Evolutionary conservation across 2,329 filamentous ascomycete genomes (phyloP), one percentile per base, ranked within the genome.

Genomic region (Coniella lustricola): DNA sequence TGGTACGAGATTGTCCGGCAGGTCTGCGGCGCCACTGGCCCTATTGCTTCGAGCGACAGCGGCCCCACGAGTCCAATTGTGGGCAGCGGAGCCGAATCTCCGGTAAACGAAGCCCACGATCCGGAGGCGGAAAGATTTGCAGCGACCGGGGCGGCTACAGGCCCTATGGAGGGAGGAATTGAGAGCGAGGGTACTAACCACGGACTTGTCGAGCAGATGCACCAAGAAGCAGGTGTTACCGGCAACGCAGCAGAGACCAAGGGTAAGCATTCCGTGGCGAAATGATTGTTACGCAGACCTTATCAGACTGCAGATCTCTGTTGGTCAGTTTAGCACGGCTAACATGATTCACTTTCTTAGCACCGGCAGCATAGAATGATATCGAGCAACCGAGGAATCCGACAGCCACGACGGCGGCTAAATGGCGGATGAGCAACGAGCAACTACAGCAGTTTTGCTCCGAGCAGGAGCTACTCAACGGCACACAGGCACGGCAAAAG

Each of bases 1-100:
- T 97, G 91, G 91, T 90, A 82, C 67, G 77, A 84, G 31, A 72
- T 88, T 55, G 85, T 96, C 60, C 70, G 74, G 39, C 67, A 72
- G 49, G 76, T 80, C 8, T 79, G 79, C 22, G 82, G 81, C 44
- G 67, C 73, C 5, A 69, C 69, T 1, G 44, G 42, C 22, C 20
- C 50, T 2, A 32, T 22, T 22, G 29, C n/a, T 16, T 22, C 44
- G 14, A 22, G 31, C 29, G 39, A 32, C 29, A 53, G 51, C 39
- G 35, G 70, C 67, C 1, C 61, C 68, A 8, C 62, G 62, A 14
- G 67, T 62, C 32, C 37, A 59, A 60, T 29, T 13, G n/a, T 32
- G 29, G 39, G 57, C 57, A 12, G 55, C 51, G 14, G 64, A 57
- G 47, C 43, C 16, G 50, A 53, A 9, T 68, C 68, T 20, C 65